Base-by-base conservation (phyloP, 2,329 filamentous ascomycete genomes). In the Penicillium sp. region DNA sequence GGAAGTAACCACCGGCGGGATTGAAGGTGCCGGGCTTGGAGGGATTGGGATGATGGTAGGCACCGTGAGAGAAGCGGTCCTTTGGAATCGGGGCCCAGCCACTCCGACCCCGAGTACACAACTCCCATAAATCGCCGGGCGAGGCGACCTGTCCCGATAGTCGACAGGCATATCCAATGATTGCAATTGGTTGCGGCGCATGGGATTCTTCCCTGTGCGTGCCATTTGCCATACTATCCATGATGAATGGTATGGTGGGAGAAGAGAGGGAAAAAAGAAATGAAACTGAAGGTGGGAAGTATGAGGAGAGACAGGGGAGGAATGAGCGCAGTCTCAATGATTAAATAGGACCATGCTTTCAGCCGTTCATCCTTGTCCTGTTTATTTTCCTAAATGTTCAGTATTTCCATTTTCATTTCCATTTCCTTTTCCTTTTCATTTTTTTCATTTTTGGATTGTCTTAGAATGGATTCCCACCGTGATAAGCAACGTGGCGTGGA, bases 101-200 rank as follows among this genome's bases (percentile, higher is more conserved):
- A 39, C 54, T 60, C 24, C 57, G 55, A 31, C 50, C 55, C 40
- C 58, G 54, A 10, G 58, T 59, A 37, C 57, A 59, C 27, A 62
- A 18, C 28, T 60, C 55, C 60, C 60, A 63, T 43, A 63, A 53
- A 12, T 63, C 58, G 32, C 46, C 46, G 40, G 58, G 56, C 4
- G 56, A 57, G 15, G 53, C 46, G 6, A 61, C 59, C 31, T 59
- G 56, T 6, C 60, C 60, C 4, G 61, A 47, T 10, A 63, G 50
- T 39, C 61, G 58, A 55, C 61, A 64, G 18, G 60, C 53, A 52
- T 61, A 57, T 7, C 61, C 61, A 35, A 64, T 57, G 7, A 64
- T 58, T 25, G 60, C 61, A 41, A 63, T 63, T 29, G 58, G 57
- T 15, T 53, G 49, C 3, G 42, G 52, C 3, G 31, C 20, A 10